These are phyloP conservation scores for Kodamaea sagamina DNA, from an alignment of 805 yeast genomes.

Conservation along the genomic window DNA sequence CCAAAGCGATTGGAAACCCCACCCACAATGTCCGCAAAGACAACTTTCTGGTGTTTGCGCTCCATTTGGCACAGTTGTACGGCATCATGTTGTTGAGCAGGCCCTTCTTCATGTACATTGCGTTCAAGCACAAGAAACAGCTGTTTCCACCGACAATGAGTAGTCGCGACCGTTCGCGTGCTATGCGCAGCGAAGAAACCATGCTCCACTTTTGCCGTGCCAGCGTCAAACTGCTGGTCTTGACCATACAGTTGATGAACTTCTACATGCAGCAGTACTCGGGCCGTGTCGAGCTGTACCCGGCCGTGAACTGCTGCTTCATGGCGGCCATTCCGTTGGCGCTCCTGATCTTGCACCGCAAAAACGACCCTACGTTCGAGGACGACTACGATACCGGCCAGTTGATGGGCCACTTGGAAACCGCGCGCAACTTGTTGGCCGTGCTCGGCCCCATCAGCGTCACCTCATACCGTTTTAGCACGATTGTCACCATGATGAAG, in stretches of 20 bases:
- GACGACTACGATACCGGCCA: constrained; percentile 18
- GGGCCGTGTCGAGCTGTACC: constrained; percentile 39
- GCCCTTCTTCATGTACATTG: constrained; percentile 42
- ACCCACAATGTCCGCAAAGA: constrained; percentile 13
- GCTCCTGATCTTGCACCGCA: constrained; percentile 26
- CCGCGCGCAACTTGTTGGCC: constrained; percentile 14
- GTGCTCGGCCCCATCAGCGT: constrained; percentile 16
- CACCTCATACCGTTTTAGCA: constrained; percentile 15
- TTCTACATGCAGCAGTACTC: constrained; percentile 26
- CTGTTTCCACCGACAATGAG: constrained; percentile 5
- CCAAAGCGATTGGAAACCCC: constrained; percentile 5
- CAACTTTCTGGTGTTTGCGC: constrained; percentile 27
- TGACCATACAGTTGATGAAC: constrained; percentile 35
- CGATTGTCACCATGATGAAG: constrained; percentile 18
- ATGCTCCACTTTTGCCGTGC: constrained; percentile 33
- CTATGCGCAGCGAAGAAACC: constrained; percentile 15
- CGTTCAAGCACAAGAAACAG: constrained; percentile 13
- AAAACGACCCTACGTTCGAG: constrained; percentile 11
- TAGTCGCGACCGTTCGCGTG: constrained; percentile 15
- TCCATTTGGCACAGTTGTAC: constrained; percentile 39
- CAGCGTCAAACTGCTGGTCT: constrained; percentile 37
- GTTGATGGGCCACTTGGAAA: constrained; percentile 16
- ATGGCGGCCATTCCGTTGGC: constrained; percentile 41
- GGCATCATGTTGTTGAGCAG: constrained; percentile 40
- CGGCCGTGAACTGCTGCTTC: constrained; percentile 33